A percentile compares a stretch with the other conserved stretches of the same genome.
Conservation (phyloP, 768 basidiomycete genomes). For the Russula olivacea region DNA sequence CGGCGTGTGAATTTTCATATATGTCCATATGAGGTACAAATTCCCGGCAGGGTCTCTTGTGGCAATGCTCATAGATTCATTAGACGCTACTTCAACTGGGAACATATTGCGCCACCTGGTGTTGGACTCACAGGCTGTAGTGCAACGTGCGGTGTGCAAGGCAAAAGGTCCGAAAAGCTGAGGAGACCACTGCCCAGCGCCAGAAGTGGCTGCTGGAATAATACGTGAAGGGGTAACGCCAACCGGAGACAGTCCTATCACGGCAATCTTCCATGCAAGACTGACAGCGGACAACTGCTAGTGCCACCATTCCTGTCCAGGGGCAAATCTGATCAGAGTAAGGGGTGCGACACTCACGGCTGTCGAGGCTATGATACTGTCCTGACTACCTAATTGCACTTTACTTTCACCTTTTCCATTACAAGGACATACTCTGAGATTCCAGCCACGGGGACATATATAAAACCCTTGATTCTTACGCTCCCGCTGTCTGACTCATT, state of each 20-base stretch:
- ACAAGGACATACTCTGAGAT: not conserved
- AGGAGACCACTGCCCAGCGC: not conserved
- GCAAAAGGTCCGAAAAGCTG: not conserved
- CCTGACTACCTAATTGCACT: not conserved
- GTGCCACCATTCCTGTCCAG: not conserved
- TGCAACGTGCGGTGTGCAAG: not conserved
- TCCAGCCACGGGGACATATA: not conserved
- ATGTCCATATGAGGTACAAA: conserved; percentile 1
- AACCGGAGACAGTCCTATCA: conserved; percentile 2
- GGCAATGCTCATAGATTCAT: not conserved
- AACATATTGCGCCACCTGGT: not conserved
- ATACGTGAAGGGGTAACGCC: not conserved
- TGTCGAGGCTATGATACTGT: not conserved
- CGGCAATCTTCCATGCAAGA: not conserved
- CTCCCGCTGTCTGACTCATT: not conserved
- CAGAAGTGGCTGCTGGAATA: not conserved
- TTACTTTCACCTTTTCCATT: not conserved
- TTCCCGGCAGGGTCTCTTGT: not conserved
- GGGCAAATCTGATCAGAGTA: conserved; percentile 7
- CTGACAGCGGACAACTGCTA: not conserved
- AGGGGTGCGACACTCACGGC: not conserved
- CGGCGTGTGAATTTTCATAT: not conserved
- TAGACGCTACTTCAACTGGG: not conserved
- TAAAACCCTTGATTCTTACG: not conserved
- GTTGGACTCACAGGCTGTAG: not conserved